Conservation (phyloP, 2,329 filamentous ascomycete species). For the Cytospora leucostoma region DNA sequence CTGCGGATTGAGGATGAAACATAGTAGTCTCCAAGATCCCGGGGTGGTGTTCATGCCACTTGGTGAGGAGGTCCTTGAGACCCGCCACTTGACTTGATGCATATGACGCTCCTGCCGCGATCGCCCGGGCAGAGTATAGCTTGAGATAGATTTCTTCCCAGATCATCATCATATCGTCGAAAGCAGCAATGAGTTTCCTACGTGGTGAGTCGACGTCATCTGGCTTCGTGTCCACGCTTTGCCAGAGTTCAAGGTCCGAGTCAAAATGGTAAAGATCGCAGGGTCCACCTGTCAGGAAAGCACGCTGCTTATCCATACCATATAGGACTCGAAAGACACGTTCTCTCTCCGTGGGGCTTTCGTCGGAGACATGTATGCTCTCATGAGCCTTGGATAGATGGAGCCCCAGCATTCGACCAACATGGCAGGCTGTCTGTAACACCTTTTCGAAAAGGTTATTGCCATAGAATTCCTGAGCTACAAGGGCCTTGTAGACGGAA, state of each 20-base stretch:
- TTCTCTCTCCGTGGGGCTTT: neutral
- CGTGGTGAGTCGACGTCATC: neutral
- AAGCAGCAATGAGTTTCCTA: neutral
- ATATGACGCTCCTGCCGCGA: neutral
- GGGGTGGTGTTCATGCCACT: neutral
- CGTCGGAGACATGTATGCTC: neutral
- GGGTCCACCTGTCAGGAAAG: neutral
- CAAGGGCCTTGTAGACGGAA: neutral
- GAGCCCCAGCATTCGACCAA: neutral
- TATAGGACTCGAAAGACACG: neutral
- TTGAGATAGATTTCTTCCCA: constrained; percentile 2
- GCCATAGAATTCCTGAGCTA: neutral
- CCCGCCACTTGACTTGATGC: neutral
- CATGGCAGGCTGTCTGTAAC: neutral
- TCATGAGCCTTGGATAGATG: neutral
- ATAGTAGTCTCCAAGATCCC: too few species aligned
- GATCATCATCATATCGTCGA: constrained; percentile 7
- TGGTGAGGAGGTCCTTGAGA: neutral
- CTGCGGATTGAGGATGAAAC: too few species aligned
- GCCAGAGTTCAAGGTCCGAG: neutral
- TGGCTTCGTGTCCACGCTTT: neutral
- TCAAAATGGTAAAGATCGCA: constrained; percentile 6
- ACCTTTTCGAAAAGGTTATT: neutral
- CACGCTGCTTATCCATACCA: constrained; percentile 6
- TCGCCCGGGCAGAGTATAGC: constrained; percentile 3